These are phyloP conservation scores for Pseudocercospora pini-densiflorae DNA, from an alignment of 2,329 filamentous ascomycete species.

Conservation along the genomic window DNA sequence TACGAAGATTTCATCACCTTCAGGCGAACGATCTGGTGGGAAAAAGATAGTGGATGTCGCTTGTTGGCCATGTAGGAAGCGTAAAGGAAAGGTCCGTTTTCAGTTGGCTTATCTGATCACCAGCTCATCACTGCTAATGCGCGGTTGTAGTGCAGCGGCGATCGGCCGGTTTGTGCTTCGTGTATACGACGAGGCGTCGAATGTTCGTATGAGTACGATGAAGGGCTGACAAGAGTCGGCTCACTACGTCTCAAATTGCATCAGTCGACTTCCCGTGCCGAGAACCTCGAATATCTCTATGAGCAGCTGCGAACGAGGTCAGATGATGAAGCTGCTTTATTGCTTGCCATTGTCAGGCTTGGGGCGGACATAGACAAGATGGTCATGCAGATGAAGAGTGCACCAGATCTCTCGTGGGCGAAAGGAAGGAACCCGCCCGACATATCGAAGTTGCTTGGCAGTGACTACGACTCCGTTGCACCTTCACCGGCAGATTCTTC, in stretches of 20 bases:
- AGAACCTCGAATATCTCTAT: slow-evolving; percentile 28
- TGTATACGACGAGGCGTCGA: slow-evolving; percentile 23
- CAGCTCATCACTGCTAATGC: background rate
- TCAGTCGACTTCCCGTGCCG: slow-evolving; percentile 23
- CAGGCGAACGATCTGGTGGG: background rate
- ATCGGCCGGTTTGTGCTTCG: slow-evolving; percentile 23
- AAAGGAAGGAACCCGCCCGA: background rate
- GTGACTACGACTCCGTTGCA: background rate
- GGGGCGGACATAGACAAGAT: slow-evolving; percentile 28
- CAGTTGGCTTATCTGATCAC: background rate
- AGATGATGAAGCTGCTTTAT: slow-evolving; percentile 27
- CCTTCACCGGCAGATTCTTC: background rate
- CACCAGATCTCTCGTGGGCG: slow-evolving; percentile 11
- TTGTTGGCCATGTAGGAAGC: slow-evolving; percentile 30
- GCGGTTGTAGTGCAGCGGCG: slow-evolving; percentile 21
- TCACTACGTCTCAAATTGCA: slow-evolving; percentile 23
- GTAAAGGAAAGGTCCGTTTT: slow-evolving; percentile 24
- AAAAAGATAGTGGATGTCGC: slow-evolving; percentile 30
- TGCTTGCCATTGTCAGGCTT: slow-evolving; percentile 27
- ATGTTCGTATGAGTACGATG: slow-evolving; percentile 30
- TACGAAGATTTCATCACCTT: slow-evolving; percentile 1
- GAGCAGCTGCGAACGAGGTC: slow-evolving; percentile 26
- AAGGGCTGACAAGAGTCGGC: slow-evolving; percentile 25
- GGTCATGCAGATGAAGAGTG: slow-evolving; percentile 22
- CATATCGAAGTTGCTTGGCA: background rate